Conservation (phyloP, 2,329 filamentous ascomycete genomes). For the Coniella vitis region DNA sequence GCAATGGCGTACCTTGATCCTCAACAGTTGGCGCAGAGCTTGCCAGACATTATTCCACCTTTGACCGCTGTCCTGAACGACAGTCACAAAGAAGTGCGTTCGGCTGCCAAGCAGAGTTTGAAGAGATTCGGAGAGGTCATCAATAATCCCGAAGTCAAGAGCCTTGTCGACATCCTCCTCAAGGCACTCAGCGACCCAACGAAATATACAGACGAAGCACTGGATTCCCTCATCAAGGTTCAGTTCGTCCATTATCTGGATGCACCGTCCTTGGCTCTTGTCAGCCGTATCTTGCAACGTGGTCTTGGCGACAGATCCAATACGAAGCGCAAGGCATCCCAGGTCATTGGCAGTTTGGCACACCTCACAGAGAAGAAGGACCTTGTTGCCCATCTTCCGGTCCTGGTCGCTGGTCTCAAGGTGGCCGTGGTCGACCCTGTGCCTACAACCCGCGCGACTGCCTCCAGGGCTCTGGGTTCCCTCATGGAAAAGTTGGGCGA, state of each 20-base stretch:
- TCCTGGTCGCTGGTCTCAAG: constrained; percentile 85
- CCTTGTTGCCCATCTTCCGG: constrained; percentile 80
- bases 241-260: constrained; percentile 98
- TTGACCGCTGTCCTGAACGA: constrained; percentile 91
- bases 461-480: constrained; percentile 90
- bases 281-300: constrained; percentile 91
- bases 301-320: constrained; percentile 85
- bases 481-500: constrained; percentile 98
- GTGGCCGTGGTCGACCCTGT: constrained; percentile 90
- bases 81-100: constrained; percentile 93
- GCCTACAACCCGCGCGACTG: constrained; percentile 90
- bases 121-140: constrained; percentile 99
- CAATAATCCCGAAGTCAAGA: constrained; percentile 94
- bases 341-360: constrained; percentile 95
- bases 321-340: constrained; percentile 92
- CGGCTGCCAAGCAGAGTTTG: constrained; percentile 87
- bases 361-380: constrained; percentile 97
- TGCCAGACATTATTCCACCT: constrained; percentile 95
- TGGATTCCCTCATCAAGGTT: constrained; percentile 95
- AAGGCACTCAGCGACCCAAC: constrained; percentile 97
- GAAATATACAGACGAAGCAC: constrained; percentile 89
- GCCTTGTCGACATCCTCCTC: constrained; percentile 80
- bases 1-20: constrained; percentile 99
- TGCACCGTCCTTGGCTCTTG: constrained; percentile 86
- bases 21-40: constrained; percentile 81